These are phyloP conservation scores for Cercospora berteroae DNA, from an alignment of 2,329 filamentous ascomycete genomes.

Conservation along the genomic window DNA sequence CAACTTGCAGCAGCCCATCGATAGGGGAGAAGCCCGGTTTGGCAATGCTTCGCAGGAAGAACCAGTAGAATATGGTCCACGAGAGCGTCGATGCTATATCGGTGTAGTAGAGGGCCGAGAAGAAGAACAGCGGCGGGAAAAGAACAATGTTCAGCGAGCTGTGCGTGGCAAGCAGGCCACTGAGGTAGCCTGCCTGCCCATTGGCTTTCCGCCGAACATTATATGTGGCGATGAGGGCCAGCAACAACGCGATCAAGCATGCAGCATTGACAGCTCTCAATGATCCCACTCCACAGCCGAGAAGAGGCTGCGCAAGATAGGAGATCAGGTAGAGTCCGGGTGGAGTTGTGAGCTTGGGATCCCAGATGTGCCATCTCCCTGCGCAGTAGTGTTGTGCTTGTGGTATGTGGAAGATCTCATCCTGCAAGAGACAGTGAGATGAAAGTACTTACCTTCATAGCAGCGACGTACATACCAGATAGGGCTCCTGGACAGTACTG, in stretches of 20 bases:
- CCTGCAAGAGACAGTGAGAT: conserved; percentile 50
- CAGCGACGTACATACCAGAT: conserved; percentile 50
- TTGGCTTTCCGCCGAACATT: conserved; percentile 27
- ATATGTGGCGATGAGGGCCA: conserved; percentile 31
- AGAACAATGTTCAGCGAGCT: conserved; percentile 75
- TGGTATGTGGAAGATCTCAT: conserved; percentile 84
- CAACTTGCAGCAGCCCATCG: conserved; percentile 37
- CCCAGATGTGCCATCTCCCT: conserved; percentile 74
- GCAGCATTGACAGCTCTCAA: conserved; percentile 42
- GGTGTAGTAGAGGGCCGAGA: conserved; percentile 92
- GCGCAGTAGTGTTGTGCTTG: conserved; percentile 86
- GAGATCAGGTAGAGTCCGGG: conserved; percentile 64
- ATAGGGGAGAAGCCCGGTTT: conserved; percentile 23
- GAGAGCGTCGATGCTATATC: conserved; percentile 78
- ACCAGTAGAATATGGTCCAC: conserved; percentile 68
- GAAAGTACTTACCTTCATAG: conserved; percentile 22
- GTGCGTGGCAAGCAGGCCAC: conserved; percentile 38
- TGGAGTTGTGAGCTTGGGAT: conserved; percentile 95
- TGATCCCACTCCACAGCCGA: conserved; percentile 42
- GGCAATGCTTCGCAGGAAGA: conserved; percentile 42
- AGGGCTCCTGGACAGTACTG: conserved; percentile 54
- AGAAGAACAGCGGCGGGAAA: conserved; percentile 93
- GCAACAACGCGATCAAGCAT: conserved; percentile 40
- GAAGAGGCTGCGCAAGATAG: conserved; percentile 40
- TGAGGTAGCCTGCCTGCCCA: conserved; percentile 14